A percentile compares a stretch with the other conserved stretches of the same genome.
Evolutionary conservation across 75 land plant species (phyloP).

Genomic region (Sequoia sempervirens): DNA sequence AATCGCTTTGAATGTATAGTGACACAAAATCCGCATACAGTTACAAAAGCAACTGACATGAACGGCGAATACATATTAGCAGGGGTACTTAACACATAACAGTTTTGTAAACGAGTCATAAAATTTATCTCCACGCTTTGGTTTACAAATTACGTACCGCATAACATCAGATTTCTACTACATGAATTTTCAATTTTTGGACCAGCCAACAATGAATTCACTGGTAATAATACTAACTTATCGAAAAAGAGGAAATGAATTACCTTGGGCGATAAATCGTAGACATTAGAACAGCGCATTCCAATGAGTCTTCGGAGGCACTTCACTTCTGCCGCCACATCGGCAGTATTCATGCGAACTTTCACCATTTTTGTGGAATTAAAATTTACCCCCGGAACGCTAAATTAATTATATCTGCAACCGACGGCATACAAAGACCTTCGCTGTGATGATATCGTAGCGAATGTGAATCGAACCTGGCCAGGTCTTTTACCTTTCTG

Average conservation of each 20-base stretch:
- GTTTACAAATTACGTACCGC: not conserved
- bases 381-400: not conserved
- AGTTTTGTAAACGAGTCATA: not conserved
- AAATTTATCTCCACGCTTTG: not conserved
- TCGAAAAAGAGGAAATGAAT: not conserved
- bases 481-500: not conserved
- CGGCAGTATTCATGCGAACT: slow-evolving; percentile 98
- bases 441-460: no score
- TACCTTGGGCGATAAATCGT: slow-evolving; percentile 94
- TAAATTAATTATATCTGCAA: not conserved
- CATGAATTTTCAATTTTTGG: not conserved
- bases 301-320: slow-evolving; percentile 84
- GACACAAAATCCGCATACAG: not conserved
- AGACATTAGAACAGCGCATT: slow-evolving; percentile 95
- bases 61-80: not conserved
- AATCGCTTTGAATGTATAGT: not conserved
- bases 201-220: not conserved
- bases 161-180: not conserved
- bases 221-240: not conserved
- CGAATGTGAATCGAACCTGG: not conserved
- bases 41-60: not conserved
- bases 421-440: not conserved
- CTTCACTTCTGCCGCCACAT: slow-evolving; percentile 97
- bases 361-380: slow-evolving; percentile 71
- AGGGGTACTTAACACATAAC: not conserved